These are phyloP conservation scores for Penicillium herquei DNA, from an alignment of 495 filamentous ascomycete genomes.

Conservation along the genomic window DNA sequence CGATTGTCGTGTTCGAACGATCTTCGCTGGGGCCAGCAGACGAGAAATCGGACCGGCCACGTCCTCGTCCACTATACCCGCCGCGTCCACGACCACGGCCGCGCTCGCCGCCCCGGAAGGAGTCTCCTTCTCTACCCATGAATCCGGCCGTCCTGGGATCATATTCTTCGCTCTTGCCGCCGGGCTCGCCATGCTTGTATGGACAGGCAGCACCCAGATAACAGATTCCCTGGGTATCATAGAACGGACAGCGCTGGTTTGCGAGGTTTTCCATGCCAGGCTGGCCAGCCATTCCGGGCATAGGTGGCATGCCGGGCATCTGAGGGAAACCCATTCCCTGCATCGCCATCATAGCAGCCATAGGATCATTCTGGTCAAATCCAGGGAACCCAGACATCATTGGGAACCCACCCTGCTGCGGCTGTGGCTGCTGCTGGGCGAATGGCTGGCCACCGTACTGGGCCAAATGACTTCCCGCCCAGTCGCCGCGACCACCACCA, in stretches of 20 bases:
- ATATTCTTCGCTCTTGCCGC: constrained; percentile 70
- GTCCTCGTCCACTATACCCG: constrained; percentile 47
- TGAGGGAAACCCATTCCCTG: constrained; percentile 64
- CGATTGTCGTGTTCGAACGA: constrained; percentile 72
- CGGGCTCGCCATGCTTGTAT: constrained; percentile 76
- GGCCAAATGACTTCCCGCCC: constrained; percentile 32
- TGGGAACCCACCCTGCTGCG: constrained; percentile 39
- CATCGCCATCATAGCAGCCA: constrained; percentile 69
- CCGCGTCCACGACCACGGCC: constrained; percentile 51
- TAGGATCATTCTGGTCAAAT: constrained; percentile 64
- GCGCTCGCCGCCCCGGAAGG: constrained; percentile 40
- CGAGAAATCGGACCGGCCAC: constrained; percentile 67
- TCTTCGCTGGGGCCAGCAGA: constrained; percentile 73
- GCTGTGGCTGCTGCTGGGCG: too few species aligned
- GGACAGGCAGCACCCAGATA: constrained; percentile 72
- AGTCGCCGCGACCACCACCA: constrained; percentile 54
- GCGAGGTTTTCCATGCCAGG: constrained; percentile 31
- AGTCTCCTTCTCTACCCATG: constrained; percentile 22
- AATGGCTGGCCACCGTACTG: constrained; percentile 1
- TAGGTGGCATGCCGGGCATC: constrained; percentile 52
- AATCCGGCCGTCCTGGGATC: constrained; percentile 70
- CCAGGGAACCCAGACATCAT: constrained; percentile 51
- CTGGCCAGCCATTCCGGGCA: constrained; percentile 42
- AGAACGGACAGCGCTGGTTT: constrained; percentile 74
- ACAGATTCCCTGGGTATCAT: constrained; percentile 86